Base-by-base conservation (phyloP, 2,329 filamentous ascomycete species). In the Phaeophleospora eucalypticola region DNA sequence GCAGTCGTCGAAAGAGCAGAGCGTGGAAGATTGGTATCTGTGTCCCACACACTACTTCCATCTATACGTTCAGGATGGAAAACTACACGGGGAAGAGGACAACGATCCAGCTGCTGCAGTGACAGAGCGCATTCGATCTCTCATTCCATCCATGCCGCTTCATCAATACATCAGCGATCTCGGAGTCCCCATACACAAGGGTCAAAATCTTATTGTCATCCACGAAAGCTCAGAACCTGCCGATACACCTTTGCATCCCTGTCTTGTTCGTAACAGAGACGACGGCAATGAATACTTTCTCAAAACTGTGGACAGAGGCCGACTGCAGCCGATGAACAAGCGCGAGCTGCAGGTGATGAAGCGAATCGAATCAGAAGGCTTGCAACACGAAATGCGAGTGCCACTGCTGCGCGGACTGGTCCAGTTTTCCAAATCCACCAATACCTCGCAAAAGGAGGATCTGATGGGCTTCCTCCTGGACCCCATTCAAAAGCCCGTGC, bases 391-490 rank as follows among this genome's bases (percentile, higher is more conserved):
- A n/a, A 57, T 67, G 7, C 56, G 57, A 4, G 58, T 62, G 12
- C 63, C 65, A 3, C 45, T 55, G 17, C 54, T 67, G 10, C 48
- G 54, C 38, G 64, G 63, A 2, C 39, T 67, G 1, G 63, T 66
- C 0, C 52, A 52, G 3, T 58, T 54, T 18, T 6, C 36, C 9
- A 19, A 24, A 1, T 33, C 4, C 18, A 44, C 36, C 20, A 39
- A 51, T 15, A 41, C 37, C 4, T 46, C 55, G n/a, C 41, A 46
- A 9, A 42, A 48, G 8, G 53, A 42, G 4, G 48, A 56, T n/a
- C 60, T 63, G 48, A 59, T 66, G 51, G 65, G 62, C 2, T 64
- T 67, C 51, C 49, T 67, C 3, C 60, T 64, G 48, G 62, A 63
- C 16, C 52, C 57, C 14, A 67, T 67, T 41, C 40, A 46, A 3